These are phyloP conservation scores for Calendula officinalis DNA, from an alignment of 129 eudicot genomes.

Conservation along the genomic window DNA sequence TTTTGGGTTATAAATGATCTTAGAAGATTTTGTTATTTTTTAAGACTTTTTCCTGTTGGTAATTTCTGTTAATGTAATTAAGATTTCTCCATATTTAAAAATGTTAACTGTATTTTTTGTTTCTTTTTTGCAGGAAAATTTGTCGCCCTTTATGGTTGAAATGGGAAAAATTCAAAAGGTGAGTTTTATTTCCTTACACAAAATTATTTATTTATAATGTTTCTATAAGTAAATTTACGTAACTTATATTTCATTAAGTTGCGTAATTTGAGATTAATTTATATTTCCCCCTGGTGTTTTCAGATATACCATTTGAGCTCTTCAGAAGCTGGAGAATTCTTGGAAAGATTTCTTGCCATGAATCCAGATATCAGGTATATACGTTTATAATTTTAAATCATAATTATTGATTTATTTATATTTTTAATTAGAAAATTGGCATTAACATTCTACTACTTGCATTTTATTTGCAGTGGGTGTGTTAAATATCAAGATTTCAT, in stretches of 20 bases:
- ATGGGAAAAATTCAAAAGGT: constrained; percentile 67
- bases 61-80: constrained; percentile 1
- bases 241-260: constrained; percentile 1
- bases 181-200: constrained; percentile 24
- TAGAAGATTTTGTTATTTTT: neutral
- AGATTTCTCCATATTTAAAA: neutral
- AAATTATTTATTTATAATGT: neutral
- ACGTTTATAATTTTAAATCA: constrained; percentile 41
- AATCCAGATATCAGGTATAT: constrained; percentile 77
- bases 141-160: constrained; percentile 80
- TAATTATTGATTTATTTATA: neutral
- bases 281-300: constrained; percentile 10
- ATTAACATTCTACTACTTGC: constrained; percentile 2
- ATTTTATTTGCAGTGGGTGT: constrained; percentile 57
- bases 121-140: constrained; percentile 62
- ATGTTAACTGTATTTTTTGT: neutral
- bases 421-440: constrained; percentile 5
- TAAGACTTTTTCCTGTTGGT: constrained; percentile 10
- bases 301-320: constrained; percentile 65
- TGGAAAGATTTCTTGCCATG: constrained; percentile 82
- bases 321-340: constrained; percentile 74
- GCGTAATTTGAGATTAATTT: constrained; percentile 4
- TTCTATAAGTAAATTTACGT: neutral
- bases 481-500: constrained; percentile 59
- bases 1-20: constrained; percentile 5